Percentiles rank a stretch among this genome's conserved stretches.
phyloP scores from a whole-genome alignment of 129 eudicot genomes.

The Lactuca saligna region DNA sequence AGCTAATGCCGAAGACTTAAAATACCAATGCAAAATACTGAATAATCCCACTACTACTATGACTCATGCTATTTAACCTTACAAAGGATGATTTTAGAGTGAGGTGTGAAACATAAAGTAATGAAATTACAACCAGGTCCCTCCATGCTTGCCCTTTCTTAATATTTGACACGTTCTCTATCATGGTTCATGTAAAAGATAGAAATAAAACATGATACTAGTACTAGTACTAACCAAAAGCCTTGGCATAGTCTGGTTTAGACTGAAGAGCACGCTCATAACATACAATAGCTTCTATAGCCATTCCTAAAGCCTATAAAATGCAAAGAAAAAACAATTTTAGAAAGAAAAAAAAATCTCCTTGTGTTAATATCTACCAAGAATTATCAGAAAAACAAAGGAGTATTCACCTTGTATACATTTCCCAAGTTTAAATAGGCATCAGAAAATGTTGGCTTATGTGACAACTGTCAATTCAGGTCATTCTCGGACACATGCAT shows the following conservation, averaged over 20 bases:
- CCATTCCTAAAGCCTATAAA: constrained; percentile 80
- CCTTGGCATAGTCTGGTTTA: constrained; percentile 87
- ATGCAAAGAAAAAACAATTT: constrained; percentile 23
- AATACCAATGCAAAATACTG: too few species aligned
- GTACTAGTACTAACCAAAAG: constrained; percentile 55
- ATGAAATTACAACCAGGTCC: too few species aligned
- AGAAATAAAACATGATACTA: neutral
- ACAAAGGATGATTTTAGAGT: too few species aligned
- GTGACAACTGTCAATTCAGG: too few species aligned
- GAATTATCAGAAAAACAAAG: neutral
- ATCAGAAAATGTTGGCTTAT: constrained; percentile 81
- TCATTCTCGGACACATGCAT: too few species aligned
- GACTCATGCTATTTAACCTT: too few species aligned
- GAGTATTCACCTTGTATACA: constrained; percentile 71
- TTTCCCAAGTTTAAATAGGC: constrained; percentile 84
- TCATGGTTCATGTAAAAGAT: constrained; percentile 9
- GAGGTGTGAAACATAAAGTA: too few species aligned
- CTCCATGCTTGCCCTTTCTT: too few species aligned
- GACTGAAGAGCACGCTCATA: constrained; percentile 86
- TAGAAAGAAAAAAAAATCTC: neutral
- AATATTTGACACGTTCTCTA: too few species aligned
- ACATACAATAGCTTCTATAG: constrained; percentile 77
- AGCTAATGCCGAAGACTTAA: too few species aligned
- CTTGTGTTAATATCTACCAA: constrained; percentile 11
- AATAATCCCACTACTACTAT: too few species aligned